These are phyloP conservation scores for Pseudocercospora musae DNA, from an alignment of 2,329 filamentous ascomycete species.

Conservation along the genomic window DNA sequence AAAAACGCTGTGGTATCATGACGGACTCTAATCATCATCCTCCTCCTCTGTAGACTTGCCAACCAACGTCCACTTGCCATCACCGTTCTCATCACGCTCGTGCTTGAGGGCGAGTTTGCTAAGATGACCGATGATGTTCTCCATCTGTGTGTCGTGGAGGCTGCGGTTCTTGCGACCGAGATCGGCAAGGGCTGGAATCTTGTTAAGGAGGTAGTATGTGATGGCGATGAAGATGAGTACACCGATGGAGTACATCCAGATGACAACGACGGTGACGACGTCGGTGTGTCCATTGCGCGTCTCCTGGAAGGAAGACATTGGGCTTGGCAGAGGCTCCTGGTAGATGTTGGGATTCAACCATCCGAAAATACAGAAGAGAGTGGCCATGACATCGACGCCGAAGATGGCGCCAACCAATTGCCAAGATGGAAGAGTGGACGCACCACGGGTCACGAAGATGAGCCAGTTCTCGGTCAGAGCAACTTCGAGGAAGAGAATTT, in stretches of 20 bases:
- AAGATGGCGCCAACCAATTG: constrained; percentile 70
- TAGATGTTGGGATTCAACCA: constrained; percentile 60
- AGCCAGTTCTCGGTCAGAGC: constrained; percentile 55
- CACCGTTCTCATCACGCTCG: constrained; percentile 49
- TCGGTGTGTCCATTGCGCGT: constrained; percentile 50
- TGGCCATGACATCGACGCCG: constrained; percentile 67
- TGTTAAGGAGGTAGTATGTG: constrained; percentile 62
- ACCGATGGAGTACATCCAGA: constrained; percentile 65
- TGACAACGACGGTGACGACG: constrained; percentile 62
- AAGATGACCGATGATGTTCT: constrained; percentile 64
- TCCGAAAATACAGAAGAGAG: constrained; percentile 71
- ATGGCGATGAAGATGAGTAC: constrained; percentile 64
- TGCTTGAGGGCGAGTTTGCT: constrained; percentile 63
- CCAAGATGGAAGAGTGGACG: constrained; percentile 70
- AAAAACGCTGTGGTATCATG: constrained; percentile 27
- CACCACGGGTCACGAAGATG: constrained; percentile 57
- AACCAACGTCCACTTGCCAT: constrained; percentile 44
- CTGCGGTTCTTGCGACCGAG: constrained; percentile 62
- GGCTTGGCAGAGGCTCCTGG: constrained; percentile 41
- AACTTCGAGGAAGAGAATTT: constrained; percentile 58
- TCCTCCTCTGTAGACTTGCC: constrained; percentile 46
- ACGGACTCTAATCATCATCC: constrained; percentile 45
- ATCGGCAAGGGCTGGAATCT: constrained; percentile 57
- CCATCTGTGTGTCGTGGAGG: constrained; percentile 60
- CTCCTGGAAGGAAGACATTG: constrained; percentile 37